Conservation (phyloP, 495 filamentous ascomycete genomes). For the Entonaema liquescens region DNA sequence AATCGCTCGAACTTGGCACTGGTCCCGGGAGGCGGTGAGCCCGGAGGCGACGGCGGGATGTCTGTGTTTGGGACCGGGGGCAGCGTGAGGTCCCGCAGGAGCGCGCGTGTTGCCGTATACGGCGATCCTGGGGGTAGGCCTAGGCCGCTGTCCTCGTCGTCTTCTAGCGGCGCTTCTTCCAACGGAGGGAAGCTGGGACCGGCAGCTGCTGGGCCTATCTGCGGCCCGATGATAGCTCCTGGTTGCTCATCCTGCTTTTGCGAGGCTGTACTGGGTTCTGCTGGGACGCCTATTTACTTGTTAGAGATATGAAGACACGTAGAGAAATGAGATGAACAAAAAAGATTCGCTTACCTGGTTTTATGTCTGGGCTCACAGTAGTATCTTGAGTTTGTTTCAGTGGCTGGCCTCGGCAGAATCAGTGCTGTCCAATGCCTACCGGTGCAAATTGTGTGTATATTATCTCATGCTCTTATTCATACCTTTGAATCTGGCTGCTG, state of each 20-base stretch:
- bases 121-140: slow-evolving; percentile 68
- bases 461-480: slow-evolving; percentile 43
- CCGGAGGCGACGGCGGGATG: slow-evolving; percentile 86
- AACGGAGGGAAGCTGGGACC: slow-evolving; percentile 50
- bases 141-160: slow-evolving; percentile 31
- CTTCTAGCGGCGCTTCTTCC: slow-evolving; percentile 39
- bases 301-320: slow-evolving; percentile 7
- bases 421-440: slow-evolving; percentile 46
- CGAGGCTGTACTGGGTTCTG: slow-evolving; percentile 22
- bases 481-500: slow-evolving; percentile 44
- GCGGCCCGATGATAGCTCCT: slow-evolving; percentile 40
- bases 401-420: slow-evolving; percentile 46
- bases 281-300: slow-evolving; percentile 15
- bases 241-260: slow-evolving; percentile 28
- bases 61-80: slow-evolving; percentile 80
- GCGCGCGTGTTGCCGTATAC: slow-evolving; percentile 69
- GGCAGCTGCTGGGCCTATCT: slow-evolving; percentile 38
- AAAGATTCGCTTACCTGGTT: slow-evolving; percentile 28
- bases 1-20: slow-evolving; percentile 85
- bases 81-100: slow-evolving; percentile 83
- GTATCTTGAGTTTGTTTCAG: slow-evolving; percentile 41
- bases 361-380: slow-evolving; percentile 12
- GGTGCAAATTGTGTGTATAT: slow-evolving; percentile 10
- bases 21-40: slow-evolving; percentile 69
- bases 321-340: background rate